A percentile compares a stretch with the other conserved stretches of the same genome.
These are phyloP conservation scores for Mucor mucedo DNA, from an alignment of 371 early-diverging fungal species.

Conservation along the genomic window DNA sequence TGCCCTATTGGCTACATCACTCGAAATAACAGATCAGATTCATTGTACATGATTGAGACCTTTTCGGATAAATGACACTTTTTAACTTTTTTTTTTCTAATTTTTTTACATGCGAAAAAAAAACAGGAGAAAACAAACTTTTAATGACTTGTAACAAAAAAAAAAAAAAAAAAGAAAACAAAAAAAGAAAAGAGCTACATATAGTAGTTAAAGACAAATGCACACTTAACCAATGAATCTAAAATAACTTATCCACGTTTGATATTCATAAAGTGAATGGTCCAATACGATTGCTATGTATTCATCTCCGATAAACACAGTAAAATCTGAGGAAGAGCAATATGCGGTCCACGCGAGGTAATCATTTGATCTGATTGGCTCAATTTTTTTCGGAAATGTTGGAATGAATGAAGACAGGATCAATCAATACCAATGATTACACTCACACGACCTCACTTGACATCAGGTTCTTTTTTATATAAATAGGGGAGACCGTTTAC, in stretches of 20 bases:
- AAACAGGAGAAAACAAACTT: too few relatives aligned
- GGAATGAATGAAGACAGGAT: slow-evolving; percentile 12
- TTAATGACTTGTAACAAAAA: too few relatives aligned
- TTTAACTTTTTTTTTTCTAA: too few relatives aligned
- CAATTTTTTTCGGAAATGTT: slow-evolving; percentile 14
- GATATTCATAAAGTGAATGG: not conserved
- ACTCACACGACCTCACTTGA: slow-evolving; percentile 45
- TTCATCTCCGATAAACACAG: slow-evolving; percentile 1
- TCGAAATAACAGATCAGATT: not conserved
- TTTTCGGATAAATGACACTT: too few relatives aligned
- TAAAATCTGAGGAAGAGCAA: not conserved
- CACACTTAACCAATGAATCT: not conserved
- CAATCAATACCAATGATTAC: slow-evolving; percentile 28
- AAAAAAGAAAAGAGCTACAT: not conserved
- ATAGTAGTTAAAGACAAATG: not conserved
- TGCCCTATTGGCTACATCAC: not conserved
- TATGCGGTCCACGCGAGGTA: slow-evolving; percentile 26
- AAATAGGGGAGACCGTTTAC: slow-evolving; percentile 13
- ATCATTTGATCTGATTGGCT: slow-evolving; percentile 17
- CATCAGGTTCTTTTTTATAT: slow-evolving; percentile 12
- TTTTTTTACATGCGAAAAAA: too few relatives aligned
- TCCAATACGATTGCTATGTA: not conserved
- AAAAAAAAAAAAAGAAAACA: not conserved
- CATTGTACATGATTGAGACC: not conserved
- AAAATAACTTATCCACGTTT: slow-evolving; percentile 1